Conservation (phyloP, 1,284 basidiomycete genomes). For the Puccinia hordei region DNA sequence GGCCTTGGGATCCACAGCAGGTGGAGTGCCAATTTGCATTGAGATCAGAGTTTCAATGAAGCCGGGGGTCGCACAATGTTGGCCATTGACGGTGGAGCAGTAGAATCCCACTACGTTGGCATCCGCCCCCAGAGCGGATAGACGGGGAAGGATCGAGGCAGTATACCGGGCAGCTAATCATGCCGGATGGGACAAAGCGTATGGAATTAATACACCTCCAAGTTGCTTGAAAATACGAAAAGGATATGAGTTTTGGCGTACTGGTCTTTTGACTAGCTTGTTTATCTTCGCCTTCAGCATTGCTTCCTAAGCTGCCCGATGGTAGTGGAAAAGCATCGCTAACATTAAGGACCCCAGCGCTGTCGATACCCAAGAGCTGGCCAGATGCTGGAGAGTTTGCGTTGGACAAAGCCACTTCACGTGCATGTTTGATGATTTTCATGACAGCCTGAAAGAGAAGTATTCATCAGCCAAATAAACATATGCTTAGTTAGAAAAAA, state of each 20-base stretch:
- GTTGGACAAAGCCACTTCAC: constrained; percentile 66
- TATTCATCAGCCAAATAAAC: not conserved
- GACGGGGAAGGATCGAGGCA: constrained; percentile 76
- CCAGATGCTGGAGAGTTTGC: constrained; percentile 73
- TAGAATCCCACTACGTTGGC: constrained; percentile 96
- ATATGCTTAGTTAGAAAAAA: not conserved
- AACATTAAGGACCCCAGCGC: constrained; percentile 85
- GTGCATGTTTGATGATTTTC: constrained; percentile 80
- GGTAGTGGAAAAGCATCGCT: constrained; percentile 90
- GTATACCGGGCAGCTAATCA: constrained; percentile 67
- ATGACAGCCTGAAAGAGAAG: constrained; percentile 70
- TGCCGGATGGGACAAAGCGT: not conserved
- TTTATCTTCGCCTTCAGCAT: constrained; percentile 76
- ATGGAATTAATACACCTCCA: not conserved
- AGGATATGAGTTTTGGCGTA: constrained; percentile 25
- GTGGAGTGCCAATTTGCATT: constrained; percentile 71
- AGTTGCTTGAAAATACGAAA: not conserved
- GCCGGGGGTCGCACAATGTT: constrained; percentile 71
- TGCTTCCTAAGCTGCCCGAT: constrained; percentile 60
- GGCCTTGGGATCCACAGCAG: constrained; percentile 67
- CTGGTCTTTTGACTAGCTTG: constrained; percentile 61
- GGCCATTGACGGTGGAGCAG: constrained; percentile 69
- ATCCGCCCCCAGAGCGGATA: constrained; percentile 89
- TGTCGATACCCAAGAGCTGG: constrained; percentile 83
- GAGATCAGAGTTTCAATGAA: constrained; percentile 88